phyloP scores from a whole-genome alignment of 2,329 filamentous ascomycete species.

The Teratosphaeria viscida region DNA sequence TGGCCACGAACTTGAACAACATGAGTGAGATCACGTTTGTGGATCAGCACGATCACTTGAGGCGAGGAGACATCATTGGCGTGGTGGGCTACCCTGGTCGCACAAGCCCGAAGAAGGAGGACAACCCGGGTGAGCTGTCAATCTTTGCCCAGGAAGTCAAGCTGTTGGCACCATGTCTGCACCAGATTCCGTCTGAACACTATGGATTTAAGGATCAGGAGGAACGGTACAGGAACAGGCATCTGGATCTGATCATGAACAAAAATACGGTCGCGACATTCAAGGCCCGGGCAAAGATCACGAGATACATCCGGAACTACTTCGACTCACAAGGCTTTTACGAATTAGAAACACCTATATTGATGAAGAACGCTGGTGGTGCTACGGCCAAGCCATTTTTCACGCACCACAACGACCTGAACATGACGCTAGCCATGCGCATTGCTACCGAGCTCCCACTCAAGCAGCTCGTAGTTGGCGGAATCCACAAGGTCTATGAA shows the following conservation, averaged over 20 bases:
- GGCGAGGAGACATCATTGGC: constrained; percentile 87
- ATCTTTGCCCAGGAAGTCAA: constrained; percentile 83
- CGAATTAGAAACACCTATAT: constrained; percentile 95
- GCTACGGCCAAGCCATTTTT: constrained; percentile 91
- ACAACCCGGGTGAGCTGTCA: constrained; percentile 68
- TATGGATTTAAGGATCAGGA: constrained; percentile 95
- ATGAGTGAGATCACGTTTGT: constrained; percentile 62
- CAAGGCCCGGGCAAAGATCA: constrained; percentile 75
- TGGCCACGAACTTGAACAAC: constrained; percentile 78
- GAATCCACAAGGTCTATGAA: constrained; percentile 89
- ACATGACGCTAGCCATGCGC: constrained; percentile 91
- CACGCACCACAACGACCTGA: constrained; percentile 90
- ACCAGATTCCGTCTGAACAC: constrained; percentile 79
- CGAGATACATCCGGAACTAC: constrained; percentile 78
- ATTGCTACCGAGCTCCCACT: constrained; percentile 92
- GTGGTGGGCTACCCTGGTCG: constrained; percentile 74
- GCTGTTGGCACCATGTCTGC: constrained; percentile 81
- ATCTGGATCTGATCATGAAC: constrained; percentile 96
- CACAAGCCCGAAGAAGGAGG: constrained; percentile 73
- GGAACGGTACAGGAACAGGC: constrained; percentile 82
- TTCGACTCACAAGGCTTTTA: constrained; percentile 78
- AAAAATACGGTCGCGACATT: constrained; percentile 74
- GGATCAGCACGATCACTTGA: constrained; percentile 78
- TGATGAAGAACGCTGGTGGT: constrained; percentile 90
- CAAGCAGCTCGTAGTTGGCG: constrained; percentile 92